phyloP scores from a whole-genome alignment of 1,284 basidiomycete species.

The Lignosus rhinocerotis region DNA sequence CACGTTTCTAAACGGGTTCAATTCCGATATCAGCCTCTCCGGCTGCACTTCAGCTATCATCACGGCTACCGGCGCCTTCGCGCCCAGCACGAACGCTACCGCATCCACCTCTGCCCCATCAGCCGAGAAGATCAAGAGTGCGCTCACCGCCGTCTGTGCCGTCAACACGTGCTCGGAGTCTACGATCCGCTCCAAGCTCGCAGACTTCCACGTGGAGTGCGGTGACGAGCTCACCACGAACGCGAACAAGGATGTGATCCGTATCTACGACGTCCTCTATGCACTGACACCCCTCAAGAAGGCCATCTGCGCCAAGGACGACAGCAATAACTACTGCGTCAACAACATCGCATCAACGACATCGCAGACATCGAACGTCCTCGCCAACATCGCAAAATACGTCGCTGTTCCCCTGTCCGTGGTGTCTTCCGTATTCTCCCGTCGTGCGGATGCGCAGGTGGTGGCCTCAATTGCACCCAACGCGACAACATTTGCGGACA shows the following conservation, averaged over 20 bases:
- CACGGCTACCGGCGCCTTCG: slow-evolving; percentile 60
- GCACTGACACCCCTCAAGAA: slow-evolving; percentile 59
- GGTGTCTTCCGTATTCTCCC: slow-evolving; percentile 9
- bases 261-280: slow-evolving; percentile 81
- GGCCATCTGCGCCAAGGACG: slow-evolving; percentile 77
- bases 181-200: slow-evolving; percentile 60
- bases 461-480: slow-evolving; percentile 55
- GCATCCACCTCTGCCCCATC: slow-evolving; percentile 40
- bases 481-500: slow-evolving; percentile 58
- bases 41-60: slow-evolving; percentile 69
- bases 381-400: slow-evolving; percentile 27
- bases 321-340: slow-evolving; percentile 69
- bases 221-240: slow-evolving; percentile 60
- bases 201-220: slow-evolving; percentile 72
- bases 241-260: slow-evolving; percentile 50
- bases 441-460: slow-evolving; percentile 33
- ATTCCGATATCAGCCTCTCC: slow-evolving; percentile 58
- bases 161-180: slow-evolving; percentile 55
- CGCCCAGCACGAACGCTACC: slow-evolving; percentile 42
- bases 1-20: slow-evolving; percentile 61
- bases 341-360: slow-evolving; percentile 22
- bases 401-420: slow-evolving; percentile 10
- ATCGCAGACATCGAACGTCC: slow-evolving; percentile 18
- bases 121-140: slow-evolving; percentile 46
- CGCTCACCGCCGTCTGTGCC: slow-evolving; percentile 64